Conservation (phyloP, 1,284 basidiomycete genomes). For the Pseudozyma hubeiensis region DNA sequence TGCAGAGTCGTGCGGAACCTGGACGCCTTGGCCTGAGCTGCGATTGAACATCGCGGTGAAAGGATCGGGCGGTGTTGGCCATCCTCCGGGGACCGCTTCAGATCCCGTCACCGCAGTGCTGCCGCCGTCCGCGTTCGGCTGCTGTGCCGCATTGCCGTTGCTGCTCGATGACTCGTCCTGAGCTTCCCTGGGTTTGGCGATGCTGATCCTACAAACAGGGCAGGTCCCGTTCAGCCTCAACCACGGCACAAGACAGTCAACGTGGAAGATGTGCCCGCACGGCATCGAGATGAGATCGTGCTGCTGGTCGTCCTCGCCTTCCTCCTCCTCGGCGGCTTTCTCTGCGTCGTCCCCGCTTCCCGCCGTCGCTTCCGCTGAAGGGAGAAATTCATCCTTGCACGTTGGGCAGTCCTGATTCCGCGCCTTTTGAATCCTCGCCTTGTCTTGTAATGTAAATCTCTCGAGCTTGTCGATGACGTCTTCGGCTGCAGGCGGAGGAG, state of each 20-base stretch:
- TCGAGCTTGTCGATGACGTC: conserved; percentile 56
- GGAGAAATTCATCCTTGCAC: conserved; percentile 59
- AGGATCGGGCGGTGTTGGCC: conserved; percentile 33
- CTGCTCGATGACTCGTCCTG: not conserved
- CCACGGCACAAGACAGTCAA: conserved; percentile 63
- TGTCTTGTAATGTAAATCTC: conserved; percentile 39
- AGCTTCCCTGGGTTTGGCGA: conserved; percentile 30
- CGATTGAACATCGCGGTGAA: conserved; percentile 19
- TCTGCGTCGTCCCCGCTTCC: not conserved
- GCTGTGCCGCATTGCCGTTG: not conserved
- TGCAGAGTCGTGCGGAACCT: conserved; percentile 6
- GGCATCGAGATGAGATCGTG: conserved; percentile 57
- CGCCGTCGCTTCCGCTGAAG: conserved; percentile 1
- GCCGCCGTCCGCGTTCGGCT: not conserved
- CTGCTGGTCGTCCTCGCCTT: conserved; percentile 47
- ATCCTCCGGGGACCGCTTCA: conserved; percentile 11
- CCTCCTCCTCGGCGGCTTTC: conserved; percentile 3
- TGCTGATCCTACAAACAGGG: conserved; percentile 58
- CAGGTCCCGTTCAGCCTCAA: conserved; percentile 56
- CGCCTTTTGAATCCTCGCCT: conserved; percentile 35
- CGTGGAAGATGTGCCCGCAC: conserved; percentile 59
- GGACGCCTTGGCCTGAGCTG: conserved; percentile 5
- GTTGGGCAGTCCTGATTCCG: conserved; percentile 61
- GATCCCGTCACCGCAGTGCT: not conserved
- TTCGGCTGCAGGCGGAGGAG: conserved; percentile 56